Evolutionary conservation across 176 grass and related monocot genomes (phyloP).

Genomic region (Oryza meridionalis): DNA sequence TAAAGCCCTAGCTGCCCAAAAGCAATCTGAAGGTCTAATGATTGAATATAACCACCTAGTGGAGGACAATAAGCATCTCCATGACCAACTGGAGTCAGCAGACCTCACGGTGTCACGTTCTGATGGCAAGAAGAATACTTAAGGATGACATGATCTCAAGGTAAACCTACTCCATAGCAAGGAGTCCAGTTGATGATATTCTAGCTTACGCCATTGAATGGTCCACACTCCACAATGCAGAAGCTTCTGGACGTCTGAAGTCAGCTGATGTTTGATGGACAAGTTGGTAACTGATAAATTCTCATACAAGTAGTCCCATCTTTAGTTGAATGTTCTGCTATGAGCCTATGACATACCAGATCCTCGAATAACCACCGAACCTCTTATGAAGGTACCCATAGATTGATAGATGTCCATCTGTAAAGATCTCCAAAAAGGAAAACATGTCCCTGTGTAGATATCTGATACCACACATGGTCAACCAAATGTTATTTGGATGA

Average conservation of each 20-base stretch:
- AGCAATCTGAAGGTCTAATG: slow-evolving; percentile 53
- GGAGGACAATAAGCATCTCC: slow-evolving; percentile 68
- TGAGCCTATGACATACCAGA: not conserved
- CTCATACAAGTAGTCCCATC: slow-evolving; percentile 1
- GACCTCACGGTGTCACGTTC: not conserved
- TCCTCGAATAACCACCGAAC: not conserved
- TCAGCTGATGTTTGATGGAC: not conserved
- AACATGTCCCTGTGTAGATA: slow-evolving; percentile 32
- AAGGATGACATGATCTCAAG: slow-evolving; percentile 6
- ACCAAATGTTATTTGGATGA: not conserved
- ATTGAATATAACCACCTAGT: slow-evolving; percentile 56
- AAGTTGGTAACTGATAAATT: slow-evolving; percentile 15
- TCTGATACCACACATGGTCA: not conserved
- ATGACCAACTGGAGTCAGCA: slow-evolving; percentile 43
- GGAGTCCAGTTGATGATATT: not conserved
- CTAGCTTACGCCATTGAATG: not conserved
- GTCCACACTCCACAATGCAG: not conserved
- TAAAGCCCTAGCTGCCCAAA: slow-evolving; percentile 42
- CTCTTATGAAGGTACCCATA: not conserved
- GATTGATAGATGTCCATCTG: not conserved
- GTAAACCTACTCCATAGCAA: not conserved
- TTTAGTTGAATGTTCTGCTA: slow-evolving; percentile 7
- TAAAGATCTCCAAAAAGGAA: not conserved
- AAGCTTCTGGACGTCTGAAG: not conserved
- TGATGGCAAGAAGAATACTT: slow-evolving; percentile 58